Base-by-base conservation (phyloP, 164 flowering plant genomes). In the Brasenia schreberi region DNA sequence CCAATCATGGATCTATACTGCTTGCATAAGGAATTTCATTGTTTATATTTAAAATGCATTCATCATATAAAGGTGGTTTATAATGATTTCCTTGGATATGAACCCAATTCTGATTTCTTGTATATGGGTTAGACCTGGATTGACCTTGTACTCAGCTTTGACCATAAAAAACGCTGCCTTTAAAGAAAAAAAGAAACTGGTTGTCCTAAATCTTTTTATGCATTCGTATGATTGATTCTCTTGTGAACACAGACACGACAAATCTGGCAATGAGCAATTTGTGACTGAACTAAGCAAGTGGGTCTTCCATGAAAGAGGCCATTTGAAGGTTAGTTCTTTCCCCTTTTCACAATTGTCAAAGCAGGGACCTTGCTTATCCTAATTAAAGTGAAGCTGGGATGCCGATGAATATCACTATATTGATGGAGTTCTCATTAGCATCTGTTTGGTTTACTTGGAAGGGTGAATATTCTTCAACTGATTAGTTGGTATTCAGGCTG, bases 221-320 rank as follows among this genome's bases (percentile, higher is more conserved):
- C 39, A 49, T 49, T 49, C 56, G 4, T 49, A 49, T 49, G 12
- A 9, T 14, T 49, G 10, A 49, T 9, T 4, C 56, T 49, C 19
- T 66, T 76, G 60, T 76, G 73, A 45, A 68, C 45, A 39, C 94
- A 94, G 99, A 71, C 81, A 83, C 71, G 88, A 76, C 60, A 92
- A 86, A 80, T 85, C 96, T 72, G 99, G 97, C 1, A 95, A 95
- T 74, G 90, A 95, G 77, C 99, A 92, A 73, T 90, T 95, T 80
- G 74, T 78, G 61, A 84, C 87, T 74, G 99, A 92, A 80, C 77
- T 90, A 63, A 92, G 97, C 90, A 95, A 86, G 82, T 95, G 99
- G 99, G 81, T 95, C 66, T 95, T 95, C 91, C 97, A 92, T 70
- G 99, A 92, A 78, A 92, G 96, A 64, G 97, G 97, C 18, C 97